Conservation (phyloP, 164 flowering plant genomes). For the Vitis riparia region DNA sequence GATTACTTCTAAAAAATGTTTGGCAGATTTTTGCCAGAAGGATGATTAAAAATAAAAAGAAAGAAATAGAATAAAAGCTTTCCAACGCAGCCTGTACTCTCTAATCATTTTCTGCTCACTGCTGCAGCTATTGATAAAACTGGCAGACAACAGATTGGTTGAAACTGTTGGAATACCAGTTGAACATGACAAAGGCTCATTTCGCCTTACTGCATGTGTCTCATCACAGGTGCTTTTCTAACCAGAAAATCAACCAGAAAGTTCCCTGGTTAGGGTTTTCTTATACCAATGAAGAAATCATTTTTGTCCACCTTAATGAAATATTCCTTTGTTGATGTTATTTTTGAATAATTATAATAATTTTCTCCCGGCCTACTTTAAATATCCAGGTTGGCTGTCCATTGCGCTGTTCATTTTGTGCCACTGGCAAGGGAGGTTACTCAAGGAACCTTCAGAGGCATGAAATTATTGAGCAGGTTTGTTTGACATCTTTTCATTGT, state of each 20-base stretch:
- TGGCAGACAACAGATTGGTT: conserved; percentile 83
- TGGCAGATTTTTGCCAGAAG: no score
- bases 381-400: conserved; percentile 88
- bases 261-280: background rate
- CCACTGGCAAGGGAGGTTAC: conserved; percentile 98
- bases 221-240: conserved; percentile 81
- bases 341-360: background rate
- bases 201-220: conserved; percentile 93
- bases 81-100: background rate
- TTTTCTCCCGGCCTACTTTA: background rate
- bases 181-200: conserved; percentile 69
- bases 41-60: no score
- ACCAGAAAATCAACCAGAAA: background rate
- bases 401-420: conserved; percentile 94
- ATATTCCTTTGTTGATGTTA: background rate
- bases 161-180: conserved; percentile 99
- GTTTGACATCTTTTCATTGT: background rate
- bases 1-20: no score
- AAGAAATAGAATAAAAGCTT: no score
- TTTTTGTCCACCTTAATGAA: background rate
- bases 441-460: conserved; percentile 88
- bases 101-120: background rate
- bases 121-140: conserved; percentile 68
- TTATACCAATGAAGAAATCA: background rate
- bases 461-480: conserved; percentile 98